Percentiles rank a stretch among this genome's conserved stretches.
Evolutionary conservation across 306 rosid species (phyloP).

Genomic region (Fragaria ananassa): DNA sequence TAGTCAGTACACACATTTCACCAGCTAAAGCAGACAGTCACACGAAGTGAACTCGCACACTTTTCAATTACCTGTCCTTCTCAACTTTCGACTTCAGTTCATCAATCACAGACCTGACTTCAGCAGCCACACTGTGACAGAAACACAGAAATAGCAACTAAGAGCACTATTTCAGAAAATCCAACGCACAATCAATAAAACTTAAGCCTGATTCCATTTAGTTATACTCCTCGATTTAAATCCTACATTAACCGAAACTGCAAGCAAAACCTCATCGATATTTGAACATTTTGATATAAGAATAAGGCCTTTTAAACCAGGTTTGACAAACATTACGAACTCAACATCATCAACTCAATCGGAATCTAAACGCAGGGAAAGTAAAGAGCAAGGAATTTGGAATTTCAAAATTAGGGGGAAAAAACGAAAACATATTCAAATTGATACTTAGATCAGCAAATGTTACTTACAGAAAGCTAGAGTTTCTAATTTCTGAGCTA

Average conservation of each 20-base stretch:
- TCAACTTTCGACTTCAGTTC: slow-evolving; percentile 76
- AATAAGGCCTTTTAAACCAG: neutral
- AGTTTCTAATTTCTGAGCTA: neutral
- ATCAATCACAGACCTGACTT: slow-evolving; percentile 63
- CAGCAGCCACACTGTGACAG: slow-evolving; percentile 69
- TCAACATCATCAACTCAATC: neutral
- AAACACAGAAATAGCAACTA: slow-evolving; percentile 23
- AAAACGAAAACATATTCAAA: no score
- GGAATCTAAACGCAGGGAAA: neutral
- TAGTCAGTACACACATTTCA: no score
- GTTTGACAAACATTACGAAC: neutral
- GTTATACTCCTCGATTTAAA: neutral
- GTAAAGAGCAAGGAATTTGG: neutral
- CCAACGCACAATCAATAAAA: neutral
- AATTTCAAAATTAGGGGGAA: neutral
- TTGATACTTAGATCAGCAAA: neutral
- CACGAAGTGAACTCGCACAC: neutral
- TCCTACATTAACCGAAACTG: neutral
- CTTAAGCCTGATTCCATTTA: neutral
- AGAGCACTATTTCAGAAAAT: neutral
- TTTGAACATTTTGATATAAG: neutral
- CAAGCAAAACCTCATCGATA: neutral
- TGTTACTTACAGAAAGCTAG: neutral
- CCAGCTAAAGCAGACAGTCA: neutral
- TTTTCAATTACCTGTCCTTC: slow-evolving; percentile 72